Evolutionary conservation across 108 stramenopile genomes (phyloP), one percentile per base, ranked within the genome.

Genomic region (Cyclotella baltica): DNA sequence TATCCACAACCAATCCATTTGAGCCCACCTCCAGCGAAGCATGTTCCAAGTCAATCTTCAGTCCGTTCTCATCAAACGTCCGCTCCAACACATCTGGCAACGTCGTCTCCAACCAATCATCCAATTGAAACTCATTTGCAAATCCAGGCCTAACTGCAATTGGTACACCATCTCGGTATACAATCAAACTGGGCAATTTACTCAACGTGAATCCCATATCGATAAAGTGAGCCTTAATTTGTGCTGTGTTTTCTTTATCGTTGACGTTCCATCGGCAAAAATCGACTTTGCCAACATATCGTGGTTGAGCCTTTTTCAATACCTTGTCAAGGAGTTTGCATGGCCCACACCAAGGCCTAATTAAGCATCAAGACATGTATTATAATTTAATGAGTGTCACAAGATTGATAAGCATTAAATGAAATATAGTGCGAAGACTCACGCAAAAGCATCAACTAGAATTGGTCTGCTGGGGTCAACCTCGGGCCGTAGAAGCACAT

Each of bases 241-340:
- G 56, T 0, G 33, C 67, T 22, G 80, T 80, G 51, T 69, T 63
- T 31, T 80, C 73, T 29, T 36, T 55, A 37, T 80, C 80, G 62
- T 73, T 59, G 3, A 80, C 80, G 37, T 80, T 80, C 80, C 80
- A 80, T 61, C 80, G 47, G 0, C 59, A 68, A 34, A 80, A 80
- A 56, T 80, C 73, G 34, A 80, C 80, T 62, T 63, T 69, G 47
- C 30, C 59, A 28, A 47, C 36, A 51, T 80, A 80, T 9, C 67
- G 57, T 11, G 80, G 80, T 19, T 80, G 72, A 28, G 80, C 50
- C 33, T 74, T 80, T 47, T 67, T 53, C 19, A 80, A 61, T 15
- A 80, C 80, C 72, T 74, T 80, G 51, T 80, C 80, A 6, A 80
- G 73, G 51, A 80, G 66, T 53, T 80, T 80, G 62, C 80, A 80